Percentiles rank a stretch among this genome's conserved stretches.
These are phyloP conservation scores for Castanopsis chinensis DNA, from an alignment of 306 rosid genomes.

Conservation along the genomic window DNA sequence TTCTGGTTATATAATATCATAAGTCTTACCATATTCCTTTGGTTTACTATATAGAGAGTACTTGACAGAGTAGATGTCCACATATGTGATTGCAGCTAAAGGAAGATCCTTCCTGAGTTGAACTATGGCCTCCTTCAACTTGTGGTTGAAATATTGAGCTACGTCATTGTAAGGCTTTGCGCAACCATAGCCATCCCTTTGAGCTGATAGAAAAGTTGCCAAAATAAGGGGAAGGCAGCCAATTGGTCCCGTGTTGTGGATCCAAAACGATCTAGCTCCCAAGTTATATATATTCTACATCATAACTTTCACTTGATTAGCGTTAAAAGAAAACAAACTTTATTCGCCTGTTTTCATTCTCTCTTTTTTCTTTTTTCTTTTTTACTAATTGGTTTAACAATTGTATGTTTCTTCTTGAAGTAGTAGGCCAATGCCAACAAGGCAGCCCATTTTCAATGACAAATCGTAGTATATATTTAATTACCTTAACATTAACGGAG, in stretches of 20 bases:
- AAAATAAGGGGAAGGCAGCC: slow-evolving; percentile 32
- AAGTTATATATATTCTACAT: slow-evolving; percentile 24
- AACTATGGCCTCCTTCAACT: too few relatives aligned
- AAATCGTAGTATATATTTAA: not conserved
- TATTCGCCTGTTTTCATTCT: not conserved
- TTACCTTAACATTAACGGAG: slow-evolving; percentile 37
- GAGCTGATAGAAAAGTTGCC: not conserved
- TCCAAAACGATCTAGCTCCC: slow-evolving; percentile 31
- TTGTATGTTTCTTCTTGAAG: not conserved
- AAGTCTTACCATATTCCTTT: slow-evolving; percentile 37
- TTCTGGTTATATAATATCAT: too few relatives aligned
- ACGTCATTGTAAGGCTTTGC: slow-evolving; percentile 51
- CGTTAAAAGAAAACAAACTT: not conserved
- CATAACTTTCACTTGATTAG: not conserved
- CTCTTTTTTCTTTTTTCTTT: too few relatives aligned
- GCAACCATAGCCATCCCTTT: slow-evolving; percentile 46
- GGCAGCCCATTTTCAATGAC: not conserved
- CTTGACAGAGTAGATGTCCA: slow-evolving; percentile 39
- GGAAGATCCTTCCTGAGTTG: too few relatives aligned
- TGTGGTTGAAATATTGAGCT: slow-evolving; percentile 36
- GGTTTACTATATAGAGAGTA: slow-evolving; percentile 33
- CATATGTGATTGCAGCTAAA: slow-evolving; percentile 49
- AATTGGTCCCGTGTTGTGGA: slow-evolving; percentile 20
- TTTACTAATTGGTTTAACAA: not conserved
- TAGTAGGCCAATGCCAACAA: not conserved